These are phyloP conservation scores for Cladophialophora bantiana DNA, from an alignment of 2,329 filamentous ascomycete species.

Conservation along the genomic window DNA sequence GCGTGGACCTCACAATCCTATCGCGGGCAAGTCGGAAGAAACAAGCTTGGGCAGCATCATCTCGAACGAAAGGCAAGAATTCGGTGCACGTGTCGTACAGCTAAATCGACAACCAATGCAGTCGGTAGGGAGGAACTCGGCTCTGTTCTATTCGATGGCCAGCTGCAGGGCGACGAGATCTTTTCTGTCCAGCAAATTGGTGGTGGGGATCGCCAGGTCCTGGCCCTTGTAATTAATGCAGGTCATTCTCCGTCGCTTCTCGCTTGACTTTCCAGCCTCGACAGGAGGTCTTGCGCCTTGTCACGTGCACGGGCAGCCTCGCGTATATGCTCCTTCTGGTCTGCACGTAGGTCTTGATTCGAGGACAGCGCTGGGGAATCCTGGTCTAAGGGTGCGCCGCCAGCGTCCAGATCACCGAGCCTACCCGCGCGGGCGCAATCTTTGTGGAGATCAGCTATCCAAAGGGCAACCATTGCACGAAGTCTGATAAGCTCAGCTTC, in stretches of 20 bases:
- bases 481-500: slow-evolving; percentile 72
- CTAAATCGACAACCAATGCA: slow-evolving; percentile 2
- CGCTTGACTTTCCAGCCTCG: slow-evolving; percentile 24
- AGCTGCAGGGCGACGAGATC: slow-evolving; percentile 13
- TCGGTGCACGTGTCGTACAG: slow-evolving; percentile 26
- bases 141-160: not conserved
- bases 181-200: slow-evolving; percentile 3
- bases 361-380: not conserved
- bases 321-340: slow-evolving; percentile 15
- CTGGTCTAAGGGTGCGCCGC: not conserved
- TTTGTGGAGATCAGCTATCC: slow-evolving; percentile 70
- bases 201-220: slow-evolving; percentile 10
- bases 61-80: slow-evolving; percentile 27
- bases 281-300: slow-evolving; percentile 21
- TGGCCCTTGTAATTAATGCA: slow-evolving; percentile 15
- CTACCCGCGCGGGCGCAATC: slow-evolving; percentile 5
- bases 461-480: slow-evolving; percentile 76
- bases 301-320: slow-evolving; percentile 32
- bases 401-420: not conserved
- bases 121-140: not conserved
- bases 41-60: slow-evolving; percentile 1
- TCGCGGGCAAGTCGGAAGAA: slow-evolving; percentile 9
- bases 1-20: slow-evolving; percentile 25
- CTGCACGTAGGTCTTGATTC: not conserved
- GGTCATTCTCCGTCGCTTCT: slow-evolving; percentile 20